Evolutionary conservation across 1,284 basidiomycete genomes (phyloP), one percentile per base, ranked within the genome.

Genomic region (Malassezia japonica): DNA sequence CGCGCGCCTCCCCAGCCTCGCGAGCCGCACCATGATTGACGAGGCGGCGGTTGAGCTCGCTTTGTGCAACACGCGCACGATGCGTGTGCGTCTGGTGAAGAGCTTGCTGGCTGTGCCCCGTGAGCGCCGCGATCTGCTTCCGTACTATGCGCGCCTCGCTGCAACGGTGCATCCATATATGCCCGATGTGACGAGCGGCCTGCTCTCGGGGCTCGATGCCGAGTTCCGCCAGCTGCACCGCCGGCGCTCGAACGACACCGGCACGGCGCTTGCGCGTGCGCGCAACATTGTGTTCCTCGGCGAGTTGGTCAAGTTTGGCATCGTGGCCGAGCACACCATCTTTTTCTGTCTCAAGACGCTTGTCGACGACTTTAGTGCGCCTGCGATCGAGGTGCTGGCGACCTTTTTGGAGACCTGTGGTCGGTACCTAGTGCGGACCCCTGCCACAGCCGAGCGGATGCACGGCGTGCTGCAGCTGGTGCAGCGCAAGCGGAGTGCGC

Each of bases 301-400:
- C 3, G 94, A 87, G 72, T 76, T 99, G 64, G 91, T 90, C 27
- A 98, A 99, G 75, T 98, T 98, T 76, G 79, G 81, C 37, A 82
- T 98, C n/a, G 86, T 94, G 7, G 90, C 89, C 8, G 78, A 84
- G 0, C 89, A 96, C 72, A 78, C 91, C 50, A 90, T 96, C 64
- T 77, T 98, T 43, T 91, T 98, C 72, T 86, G 88, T 59, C 85
- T 94, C 77, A 96, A 96, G 80, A 87, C 92, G 39, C 94, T 88
- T 74, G 76, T 98, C 62, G 92, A 96, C 67, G 90, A 96, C 72
- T 90, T 99, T 68, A 83, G 84, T 4, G 85, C 85, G 1, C 83
- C 83, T 27, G 96, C 95, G 68, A 81, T 99, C 35, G 94, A 98
- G 65, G 94, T 90, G 67, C 79, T 96, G 18, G 87, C 91, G 15